Evolutionary conservation across 345 rosid species (phyloP).

Genomic region (Limnanthes douglasii): DNA sequence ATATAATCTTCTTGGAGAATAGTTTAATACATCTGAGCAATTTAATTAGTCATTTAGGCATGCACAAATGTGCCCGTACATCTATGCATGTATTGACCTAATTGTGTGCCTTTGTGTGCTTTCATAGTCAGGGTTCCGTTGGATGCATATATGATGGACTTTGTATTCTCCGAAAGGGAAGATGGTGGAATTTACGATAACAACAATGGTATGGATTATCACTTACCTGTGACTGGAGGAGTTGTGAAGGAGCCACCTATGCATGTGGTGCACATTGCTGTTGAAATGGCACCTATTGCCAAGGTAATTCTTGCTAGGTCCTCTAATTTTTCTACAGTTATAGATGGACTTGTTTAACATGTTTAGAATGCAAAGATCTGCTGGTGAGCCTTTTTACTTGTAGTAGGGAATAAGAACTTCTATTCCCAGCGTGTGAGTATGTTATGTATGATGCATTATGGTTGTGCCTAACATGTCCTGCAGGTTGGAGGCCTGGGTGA

Average conservation of each 20-base stretch:
- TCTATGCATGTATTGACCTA: conserved; percentile 1
- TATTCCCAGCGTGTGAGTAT: no score
- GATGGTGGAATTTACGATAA: conserved; percentile 80
- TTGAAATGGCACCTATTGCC: conserved; percentile 97
- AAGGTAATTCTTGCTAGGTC: conserved; percentile 29
- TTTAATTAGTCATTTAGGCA: not conserved
- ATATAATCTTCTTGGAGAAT: conserved; percentile 1
- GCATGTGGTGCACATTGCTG: conserved; percentile 83
- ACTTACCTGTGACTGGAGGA: conserved; percentile 67
- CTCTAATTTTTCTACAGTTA: not conserved
- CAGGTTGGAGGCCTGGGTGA: conserved; percentile 99
- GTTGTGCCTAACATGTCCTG: conserved; percentile 10
- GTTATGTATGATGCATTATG: no score
- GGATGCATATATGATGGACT: conserved; percentile 93
- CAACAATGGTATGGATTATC: conserved; percentile 71
- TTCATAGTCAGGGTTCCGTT: conserved; percentile 76
- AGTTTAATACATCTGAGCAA: not conserved
- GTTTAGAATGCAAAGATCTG: not conserved
- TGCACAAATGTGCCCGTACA: not conserved
- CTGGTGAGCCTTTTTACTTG: not conserved
- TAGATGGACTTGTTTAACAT: not conserved
- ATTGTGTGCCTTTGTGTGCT: conserved; percentile 8
- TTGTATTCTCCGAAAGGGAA: conserved; percentile 88
- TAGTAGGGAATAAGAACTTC: no score
- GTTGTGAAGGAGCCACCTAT: conserved; percentile 69